These are phyloP conservation scores for Conoideocrella luteorostrata DNA, from an alignment of 2,329 filamentous ascomycete species.

Conservation along the genomic window DNA sequence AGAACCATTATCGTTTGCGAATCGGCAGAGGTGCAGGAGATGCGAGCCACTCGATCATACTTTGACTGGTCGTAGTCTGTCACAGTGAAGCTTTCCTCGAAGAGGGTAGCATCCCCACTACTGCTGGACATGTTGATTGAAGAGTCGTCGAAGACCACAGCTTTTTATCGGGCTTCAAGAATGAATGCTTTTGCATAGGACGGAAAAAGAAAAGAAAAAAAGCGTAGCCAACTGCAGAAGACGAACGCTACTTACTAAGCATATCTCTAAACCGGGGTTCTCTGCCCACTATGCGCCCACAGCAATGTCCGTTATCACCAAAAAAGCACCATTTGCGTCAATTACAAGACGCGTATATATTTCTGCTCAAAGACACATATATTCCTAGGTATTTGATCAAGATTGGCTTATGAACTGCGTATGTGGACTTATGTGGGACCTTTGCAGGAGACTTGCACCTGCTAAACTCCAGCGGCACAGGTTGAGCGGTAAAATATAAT, in stretches of 20 bases:
- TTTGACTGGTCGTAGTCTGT: conserved; percentile 74
- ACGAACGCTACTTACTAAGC: no score
- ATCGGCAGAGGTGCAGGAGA: conserved; percentile 71
- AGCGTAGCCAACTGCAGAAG: no score
- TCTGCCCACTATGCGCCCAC: conserved; percentile 4
- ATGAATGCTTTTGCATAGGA: no score
- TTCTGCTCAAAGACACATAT: no score
- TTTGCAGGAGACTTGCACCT: no score
- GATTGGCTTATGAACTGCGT: background rate
- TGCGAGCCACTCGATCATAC: conserved; percentile 90
- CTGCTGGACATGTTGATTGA: conserved; percentile 18
- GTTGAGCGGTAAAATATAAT: no score
- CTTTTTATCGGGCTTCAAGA: background rate
- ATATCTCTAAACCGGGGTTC: conserved; percentile 19
- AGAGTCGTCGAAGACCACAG: background rate
- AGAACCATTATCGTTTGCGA: conserved; percentile 71
- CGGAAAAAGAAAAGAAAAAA: background rate
- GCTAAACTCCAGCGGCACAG: no score
- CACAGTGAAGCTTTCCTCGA: conserved; percentile 86
- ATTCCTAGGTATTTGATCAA: background rate
- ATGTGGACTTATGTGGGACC: no score
- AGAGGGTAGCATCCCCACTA: conserved; percentile 83
- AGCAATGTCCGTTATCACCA: background rate
- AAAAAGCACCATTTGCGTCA: no score
- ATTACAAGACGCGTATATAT: no score